phyloP scores from a whole-genome alignment of 2,329 filamentous ascomycete species.

The Lachnellula willkommii region DNA sequence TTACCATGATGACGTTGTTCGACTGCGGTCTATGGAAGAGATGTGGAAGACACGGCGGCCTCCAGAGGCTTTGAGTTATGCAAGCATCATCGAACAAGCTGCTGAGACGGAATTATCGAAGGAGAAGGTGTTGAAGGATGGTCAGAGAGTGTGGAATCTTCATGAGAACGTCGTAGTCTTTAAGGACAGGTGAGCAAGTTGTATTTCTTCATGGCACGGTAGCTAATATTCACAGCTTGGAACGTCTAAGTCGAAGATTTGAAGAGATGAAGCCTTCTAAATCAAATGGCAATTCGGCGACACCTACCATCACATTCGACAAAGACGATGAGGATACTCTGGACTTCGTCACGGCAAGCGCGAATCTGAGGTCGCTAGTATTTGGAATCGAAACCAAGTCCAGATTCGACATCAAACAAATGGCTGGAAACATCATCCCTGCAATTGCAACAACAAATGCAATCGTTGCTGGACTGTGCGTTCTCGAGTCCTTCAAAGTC shows the following conservation, averaged over 20 bases:
- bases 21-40: constrained; percentile 80
- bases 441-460: constrained; percentile 98
- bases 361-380: constrained; percentile 82
- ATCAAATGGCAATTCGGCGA: constrained; percentile 42
- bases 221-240: constrained; percentile 46
- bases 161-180: constrained; percentile 84
- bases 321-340: constrained; percentile 95
- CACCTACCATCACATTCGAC: constrained; percentile 77
- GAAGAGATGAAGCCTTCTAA: constrained; percentile 52
- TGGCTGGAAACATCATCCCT: constrained; percentile 98
- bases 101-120: constrained; percentile 41
- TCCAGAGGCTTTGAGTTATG: constrained; percentile 69
- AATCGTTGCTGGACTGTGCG: constrained; percentile 87
- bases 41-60: constrained; percentile 87
- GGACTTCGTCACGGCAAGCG: constrained; percentile 86
- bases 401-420: constrained; percentile 96
- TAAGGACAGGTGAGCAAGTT: constrained; percentile 56
- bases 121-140: constrained; percentile 54
- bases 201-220: neutral
- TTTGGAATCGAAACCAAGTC: constrained; percentile 86
- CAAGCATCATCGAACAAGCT: constrained; percentile 51
- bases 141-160: constrained; percentile 74
- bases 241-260: constrained; percentile 69
- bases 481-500: constrained; percentile 89
- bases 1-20: constrained; percentile 76